Base-by-base conservation (phyloP, 352 stramenopile genomes). In the Phytophthora kernoviae region DNA sequence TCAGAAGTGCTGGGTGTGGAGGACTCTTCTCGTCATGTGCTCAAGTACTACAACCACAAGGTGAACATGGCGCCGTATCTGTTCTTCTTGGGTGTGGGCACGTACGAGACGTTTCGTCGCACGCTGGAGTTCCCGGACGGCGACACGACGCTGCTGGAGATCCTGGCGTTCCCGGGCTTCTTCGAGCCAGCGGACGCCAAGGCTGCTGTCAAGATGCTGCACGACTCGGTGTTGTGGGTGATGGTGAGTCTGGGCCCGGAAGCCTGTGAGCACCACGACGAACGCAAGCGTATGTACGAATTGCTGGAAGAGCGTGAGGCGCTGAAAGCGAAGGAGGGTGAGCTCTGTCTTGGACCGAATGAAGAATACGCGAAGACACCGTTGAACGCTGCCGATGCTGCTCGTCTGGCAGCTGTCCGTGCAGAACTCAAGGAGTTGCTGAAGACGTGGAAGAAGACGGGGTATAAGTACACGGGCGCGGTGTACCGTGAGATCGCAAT, bases 11-110 rank as follows among this genome's bases (percentile, higher is more conserved):
- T 90, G 14, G 71, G 74, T 37, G 32, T 39, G n/a, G 71, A 75
- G n/a, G 81, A 90, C 26, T 36, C 73, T 39, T 75, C 68, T 40
- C 78, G 82, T 44, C 82, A 91, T 52, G 82, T 70, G 24, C 68
- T 91, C 53, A 91, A 90, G 68, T 91, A 90, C 68, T 73, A 87
- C 70, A 91, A 91, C 64, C 82, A 91, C 69, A 89, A 73, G 63
- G 79, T 90, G n/a, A 90, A 90, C 69, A 92, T 92, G 82, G 82
- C 82, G 24, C 82, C 82, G 54, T 92, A 92, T 58, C 56, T 92
- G 43, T 92, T 92, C 49, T 92, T 92, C 71, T 54, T 92, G 2
- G 80, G 82, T 22, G 80, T 89, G n/a, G 82, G 82, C 47, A 78
- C 79, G 49, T 92, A 90, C 70, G 80, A 88, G 62, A 90, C 81